phyloP scores from a whole-genome alignment of 192 early-diverging fungal species.

The Coemansia sp. region DNA sequence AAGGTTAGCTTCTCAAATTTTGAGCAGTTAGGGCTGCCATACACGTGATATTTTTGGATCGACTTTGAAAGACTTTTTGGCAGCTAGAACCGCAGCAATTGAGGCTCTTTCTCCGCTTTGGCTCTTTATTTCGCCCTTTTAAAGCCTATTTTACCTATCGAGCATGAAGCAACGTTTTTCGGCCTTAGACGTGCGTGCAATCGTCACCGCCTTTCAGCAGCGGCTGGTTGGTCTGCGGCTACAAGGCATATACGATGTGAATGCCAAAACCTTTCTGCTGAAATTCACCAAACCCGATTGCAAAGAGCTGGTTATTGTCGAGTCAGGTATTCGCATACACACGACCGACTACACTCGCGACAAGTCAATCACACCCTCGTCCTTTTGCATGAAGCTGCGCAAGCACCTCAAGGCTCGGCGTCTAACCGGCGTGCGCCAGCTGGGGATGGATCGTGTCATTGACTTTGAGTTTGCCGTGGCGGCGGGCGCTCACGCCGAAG shows the following conservation, averaged over 20 bases:
- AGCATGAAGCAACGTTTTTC: constrained; percentile 87
- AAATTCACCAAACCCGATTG: constrained; percentile 90
- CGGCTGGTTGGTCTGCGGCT: constrained; percentile 81
- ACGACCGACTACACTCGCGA: constrained; percentile 86
- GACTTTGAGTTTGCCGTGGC: constrained; percentile 85
- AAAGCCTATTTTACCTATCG: background rate
- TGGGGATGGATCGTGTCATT: constrained; percentile 89
- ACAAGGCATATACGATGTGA: constrained; percentile 96
- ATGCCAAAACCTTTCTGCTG: constrained; percentile 82
- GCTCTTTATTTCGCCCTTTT: background rate
- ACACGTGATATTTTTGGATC: background rate
- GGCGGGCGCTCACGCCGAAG: constrained; percentile 35
- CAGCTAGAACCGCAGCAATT: background rate
- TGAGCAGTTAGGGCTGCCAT: constrained; percentile 2
- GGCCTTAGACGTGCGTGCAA: constrained; percentile 83
- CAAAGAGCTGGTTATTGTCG: constrained; percentile 87
- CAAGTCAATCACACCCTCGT: constrained; percentile 80
- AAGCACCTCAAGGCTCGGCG: constrained; percentile 86
- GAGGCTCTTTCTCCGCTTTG: background rate
- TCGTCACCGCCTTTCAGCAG: constrained; percentile 66
- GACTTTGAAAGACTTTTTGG: background rate
- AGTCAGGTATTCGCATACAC: constrained; percentile 92
- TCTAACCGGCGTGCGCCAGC: constrained; percentile 74
- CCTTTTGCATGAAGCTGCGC: constrained; percentile 88
- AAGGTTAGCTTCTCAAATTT: background rate